These are phyloP conservation scores for Schwanniomyces etchellsii DNA, from an alignment of 1,139 yeast species.

Conservation along the genomic window DNA sequence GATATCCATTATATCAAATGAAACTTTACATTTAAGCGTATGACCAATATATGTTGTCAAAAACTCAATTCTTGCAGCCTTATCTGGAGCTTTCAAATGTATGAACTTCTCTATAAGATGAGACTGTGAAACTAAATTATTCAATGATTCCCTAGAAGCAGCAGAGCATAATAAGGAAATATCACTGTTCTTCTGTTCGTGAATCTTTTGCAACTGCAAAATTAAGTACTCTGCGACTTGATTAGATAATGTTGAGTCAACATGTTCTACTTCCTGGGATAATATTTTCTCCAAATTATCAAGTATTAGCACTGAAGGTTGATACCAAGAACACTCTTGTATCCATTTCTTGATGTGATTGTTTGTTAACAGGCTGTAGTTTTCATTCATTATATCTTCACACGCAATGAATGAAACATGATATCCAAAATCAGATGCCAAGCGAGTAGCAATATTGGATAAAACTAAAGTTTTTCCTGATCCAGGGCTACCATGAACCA, in stretches of 20 bases:
- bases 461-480: slow-evolving; percentile 69
- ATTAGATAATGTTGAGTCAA: slow-evolving; percentile 53
- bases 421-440: slow-evolving; percentile 33
- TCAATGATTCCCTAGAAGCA: slow-evolving; percentile 59
- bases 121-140: slow-evolving; percentile 55
- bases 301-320: slow-evolving; percentile 68
- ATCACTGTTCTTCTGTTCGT: slow-evolving; percentile 34
- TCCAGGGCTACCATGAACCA: slow-evolving; percentile 73
- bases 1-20: slow-evolving; percentile 62
- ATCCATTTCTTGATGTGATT: slow-evolving; percentile 46
- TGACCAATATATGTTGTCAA: slow-evolving; percentile 40
- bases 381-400: slow-evolving; percentile 56
- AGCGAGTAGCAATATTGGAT: slow-evolving; percentile 30
- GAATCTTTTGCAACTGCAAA: slow-evolving; percentile 36
- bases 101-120: slow-evolving; percentile 67
- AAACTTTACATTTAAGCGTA: slow-evolving; percentile 23
- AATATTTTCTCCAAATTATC: slow-evolving; percentile 80
- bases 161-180: slow-evolving; percentile 55
- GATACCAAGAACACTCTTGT: slow-evolving; percentile 67
- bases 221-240: slow-evolving; percentile 50
- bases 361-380: slow-evolving; percentile 37
- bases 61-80: slow-evolving; percentile 50
- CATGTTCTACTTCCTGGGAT: slow-evolving; percentile 68
- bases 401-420: slow-evolving; percentile 41
- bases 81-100: slow-evolving; percentile 66